A percentile compares a stretch with the other conserved stretches of the same genome.
phyloP scores from a whole-genome alignment of 83 land plant genomes.

The Thuja plicata region DNA sequence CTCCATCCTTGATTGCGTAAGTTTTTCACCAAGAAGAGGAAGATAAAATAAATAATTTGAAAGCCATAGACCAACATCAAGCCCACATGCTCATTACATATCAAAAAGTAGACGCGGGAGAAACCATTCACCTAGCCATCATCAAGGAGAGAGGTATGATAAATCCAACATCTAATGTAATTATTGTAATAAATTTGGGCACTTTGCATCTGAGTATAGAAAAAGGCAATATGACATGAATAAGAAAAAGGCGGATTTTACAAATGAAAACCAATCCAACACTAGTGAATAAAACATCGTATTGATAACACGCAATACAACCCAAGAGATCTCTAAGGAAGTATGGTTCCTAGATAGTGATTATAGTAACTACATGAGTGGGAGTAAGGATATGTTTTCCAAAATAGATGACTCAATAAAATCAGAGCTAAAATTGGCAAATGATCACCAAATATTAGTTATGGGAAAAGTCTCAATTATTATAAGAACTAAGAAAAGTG shows the following conservation, averaged over 20 bases:
- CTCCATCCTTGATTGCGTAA: no score
- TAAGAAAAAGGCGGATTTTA: neutral
- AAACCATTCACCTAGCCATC: neutral
- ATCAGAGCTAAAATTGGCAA: neutral
- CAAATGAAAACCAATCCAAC: no score
- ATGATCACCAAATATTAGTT: no score
- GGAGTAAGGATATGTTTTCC: neutral
- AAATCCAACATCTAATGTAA: neutral
- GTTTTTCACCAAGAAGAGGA: neutral
- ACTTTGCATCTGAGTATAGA: neutral
- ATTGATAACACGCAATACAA: no score
- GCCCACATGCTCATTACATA: neutral
- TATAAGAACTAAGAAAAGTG: neutral
- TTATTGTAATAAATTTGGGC: no score
- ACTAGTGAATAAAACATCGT: no score
- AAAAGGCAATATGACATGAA: neutral
- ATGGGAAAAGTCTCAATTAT: neutral
- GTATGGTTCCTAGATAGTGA: no score
- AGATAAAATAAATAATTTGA: no score
- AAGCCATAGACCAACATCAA: neutral
- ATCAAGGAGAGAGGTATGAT: neutral
- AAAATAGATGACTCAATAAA: neutral
- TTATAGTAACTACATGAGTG: no score
- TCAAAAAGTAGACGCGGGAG: neutral
- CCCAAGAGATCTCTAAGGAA: neutral